Conservation (phyloP, 768 basidiomycete species). For the Amanita phalloides region DNA sequence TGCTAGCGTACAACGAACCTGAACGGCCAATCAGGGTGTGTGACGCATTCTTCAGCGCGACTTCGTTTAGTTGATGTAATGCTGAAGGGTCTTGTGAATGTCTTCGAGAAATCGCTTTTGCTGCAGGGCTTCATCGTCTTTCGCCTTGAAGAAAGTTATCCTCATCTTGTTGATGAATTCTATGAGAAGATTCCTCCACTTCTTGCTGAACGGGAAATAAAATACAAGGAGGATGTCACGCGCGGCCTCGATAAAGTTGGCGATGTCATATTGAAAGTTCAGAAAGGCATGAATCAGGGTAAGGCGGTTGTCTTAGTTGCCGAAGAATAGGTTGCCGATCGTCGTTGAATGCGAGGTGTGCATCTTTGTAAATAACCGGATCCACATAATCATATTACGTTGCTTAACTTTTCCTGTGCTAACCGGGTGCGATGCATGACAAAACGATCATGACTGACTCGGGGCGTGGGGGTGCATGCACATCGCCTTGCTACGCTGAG, state of each 20-base stretch:
- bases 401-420: too few species aligned
- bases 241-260: constrained; percentile 26
- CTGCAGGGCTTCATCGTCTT: constrained; percentile 33
- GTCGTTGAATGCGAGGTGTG: too few species aligned
- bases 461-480: too few species aligned
- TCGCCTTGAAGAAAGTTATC: constrained; percentile 19
- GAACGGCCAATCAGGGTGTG: constrained; percentile 4
- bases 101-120: constrained; percentile 29
- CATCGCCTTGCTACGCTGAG: too few species aligned
- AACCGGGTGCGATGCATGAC: too few species aligned
- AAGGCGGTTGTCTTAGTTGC: constrained; percentile 19
- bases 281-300: constrained; percentile 17
- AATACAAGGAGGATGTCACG: constrained; percentile 24
- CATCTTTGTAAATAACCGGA: too few species aligned
- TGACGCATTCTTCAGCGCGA: constrained; percentile 1
- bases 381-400: too few species aligned
- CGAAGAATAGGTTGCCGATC: constrained; percentile 7
- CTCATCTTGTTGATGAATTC: constrained; percentile 18
- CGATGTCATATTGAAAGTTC: constrained; percentile 23
- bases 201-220: constrained; percentile 27
- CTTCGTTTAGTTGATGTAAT: not conserved
- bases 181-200: constrained; percentile 23
- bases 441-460: too few species aligned
- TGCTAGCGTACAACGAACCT: constrained; percentile 5
- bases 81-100: constrained; percentile 24